Base-by-base conservation (phyloP, 257 asterid species). In the Plantago elongata region DNA sequence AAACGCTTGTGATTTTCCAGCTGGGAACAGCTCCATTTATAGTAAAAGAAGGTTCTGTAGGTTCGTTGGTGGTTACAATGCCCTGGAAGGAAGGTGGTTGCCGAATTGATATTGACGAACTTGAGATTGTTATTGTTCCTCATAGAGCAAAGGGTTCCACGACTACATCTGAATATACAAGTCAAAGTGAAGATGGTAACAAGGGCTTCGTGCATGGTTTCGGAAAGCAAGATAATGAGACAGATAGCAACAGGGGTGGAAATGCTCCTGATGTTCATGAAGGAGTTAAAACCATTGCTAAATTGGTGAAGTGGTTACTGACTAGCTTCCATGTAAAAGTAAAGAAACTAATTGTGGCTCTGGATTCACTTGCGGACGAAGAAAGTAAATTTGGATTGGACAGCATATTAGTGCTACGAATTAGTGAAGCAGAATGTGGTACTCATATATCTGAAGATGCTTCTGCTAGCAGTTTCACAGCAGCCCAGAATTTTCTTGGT, bases 51-150 rank as follows among this genome's bases (percentile, higher is more conserved):
- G 99, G 99, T 42, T 89, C 97, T 22, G 78, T 93, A 57, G 97
- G 99, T 46, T 89, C 95, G 30, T 70, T 93, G 56, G 74, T 67
- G 68, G 79, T 87, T 50, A 85, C 82, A 59, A 85, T 93, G 94
- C 97, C 96, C 60, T 87, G 99, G 99, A 85, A 84, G 69, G 90
- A 84, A 3, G 92, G 86, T 64, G 99, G 97, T 12, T 89, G 94
- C 60, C 74, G 78, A 69, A 76, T 93, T 70, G 97, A 85, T 74
- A 78, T 93, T 64, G 94, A 85, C 60, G 99, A 87, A 69, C 84
- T 93, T 59, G 99, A 93, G 85, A 72, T 93, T 15, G 90, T 93
- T 65, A 71, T 93, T 66, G 82, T 88, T 82, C 94, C 95, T 22
- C 70, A 82, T 11, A 66, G 66, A 64, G 79, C 58, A 62, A 78